Evolutionary conservation across 306 rosid genomes (phyloP).

Genomic region (Benincasa hispida): DNA sequence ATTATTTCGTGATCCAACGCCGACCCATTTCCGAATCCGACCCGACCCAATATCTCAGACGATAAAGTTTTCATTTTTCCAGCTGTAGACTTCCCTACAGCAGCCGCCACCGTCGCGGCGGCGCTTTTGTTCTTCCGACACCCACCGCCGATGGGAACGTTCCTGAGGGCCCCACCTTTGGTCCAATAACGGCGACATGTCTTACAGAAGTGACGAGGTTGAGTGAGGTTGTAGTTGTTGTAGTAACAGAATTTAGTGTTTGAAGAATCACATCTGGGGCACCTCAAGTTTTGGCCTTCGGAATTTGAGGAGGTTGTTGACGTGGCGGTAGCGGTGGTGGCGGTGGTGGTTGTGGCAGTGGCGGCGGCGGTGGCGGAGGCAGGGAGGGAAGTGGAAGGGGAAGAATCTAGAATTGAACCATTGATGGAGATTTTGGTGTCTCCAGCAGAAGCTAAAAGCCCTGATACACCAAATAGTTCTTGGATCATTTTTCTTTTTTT

Average conservation of each 20-base stretch:
- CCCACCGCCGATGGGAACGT: constrained; percentile 68
- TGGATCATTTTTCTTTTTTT: constrained; percentile 42
- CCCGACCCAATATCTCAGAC: constrained; percentile 35
- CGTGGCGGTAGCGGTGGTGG: not conserved
- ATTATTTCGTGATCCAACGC: constrained; percentile 25
- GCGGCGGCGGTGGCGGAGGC: constrained; percentile 8
- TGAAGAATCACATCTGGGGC: constrained; percentile 64
- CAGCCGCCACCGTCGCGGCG: constrained; percentile 18
- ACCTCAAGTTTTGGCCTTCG: constrained; percentile 54
- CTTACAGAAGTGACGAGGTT: constrained; percentile 98
- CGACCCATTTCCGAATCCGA: constrained; percentile 21
- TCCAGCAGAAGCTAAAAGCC: constrained; percentile 21
- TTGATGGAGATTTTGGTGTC: constrained; percentile 47
- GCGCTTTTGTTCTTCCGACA: constrained; percentile 57
- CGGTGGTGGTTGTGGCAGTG: not conserved
- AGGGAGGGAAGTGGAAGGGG: constrained; percentile 21
- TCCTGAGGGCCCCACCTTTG: constrained; percentile 62
- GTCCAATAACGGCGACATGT: constrained; percentile 98
- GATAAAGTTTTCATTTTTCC: constrained; percentile 47
- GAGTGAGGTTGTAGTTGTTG: constrained; percentile 91
- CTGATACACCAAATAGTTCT: constrained; percentile 67
- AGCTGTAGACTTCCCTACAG: constrained; percentile 17
- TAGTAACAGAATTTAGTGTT: constrained; percentile 90
- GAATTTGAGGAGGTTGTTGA: constrained; percentile 16
- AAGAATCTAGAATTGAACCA: constrained; percentile 9